A percentile compares a stretch with the other conserved stretches of the same genome.
Conservation (phyloP, 1,139 yeast genomes). For the Suhomyces anneliseae region DNA sequence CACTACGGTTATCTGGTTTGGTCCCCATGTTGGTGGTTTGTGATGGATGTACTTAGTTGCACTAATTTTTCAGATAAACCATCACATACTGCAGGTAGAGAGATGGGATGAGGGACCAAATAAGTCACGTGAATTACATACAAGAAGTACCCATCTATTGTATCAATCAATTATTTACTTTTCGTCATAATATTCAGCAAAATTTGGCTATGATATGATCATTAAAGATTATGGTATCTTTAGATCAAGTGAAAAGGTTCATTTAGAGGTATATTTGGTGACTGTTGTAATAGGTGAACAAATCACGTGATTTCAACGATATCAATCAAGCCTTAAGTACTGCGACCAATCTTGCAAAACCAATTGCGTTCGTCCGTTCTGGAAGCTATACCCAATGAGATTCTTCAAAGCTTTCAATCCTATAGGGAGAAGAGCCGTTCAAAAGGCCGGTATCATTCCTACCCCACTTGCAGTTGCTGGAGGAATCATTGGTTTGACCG, state of each 20-base stretch:
- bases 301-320: too few species aligned
- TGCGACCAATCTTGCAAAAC: too few species aligned
- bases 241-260: too few species aligned
- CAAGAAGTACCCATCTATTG: too few species aligned
- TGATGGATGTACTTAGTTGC: neutral
- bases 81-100: neutral
- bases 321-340: too few species aligned
- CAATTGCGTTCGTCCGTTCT: too few species aligned
- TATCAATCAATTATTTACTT: too few species aligned
- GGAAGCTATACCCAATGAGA: neutral
- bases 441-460: constrained; percentile 30
- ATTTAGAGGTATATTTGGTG: too few species aligned
- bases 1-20: constrained; percentile 11
- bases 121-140: constrained; percentile 1
- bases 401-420: constrained; percentile 3
- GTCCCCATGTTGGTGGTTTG: constrained; percentile 1
- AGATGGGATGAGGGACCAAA: neutral
- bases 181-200: too few species aligned
- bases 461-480: constrained; percentile 23
- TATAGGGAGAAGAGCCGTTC: constrained; percentile 2
- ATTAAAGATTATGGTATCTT: too few species aligned
- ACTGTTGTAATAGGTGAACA: too few species aligned
- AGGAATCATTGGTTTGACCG: constrained; percentile 29
- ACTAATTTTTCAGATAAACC: constrained; percentile 6
- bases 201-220: too few species aligned